Evolutionary conservation across 2,329 filamentous ascomycete genomes (phyloP), one percentile per base, ranked within the genome.

Genomic region (Ascomycota sp.): DNA sequence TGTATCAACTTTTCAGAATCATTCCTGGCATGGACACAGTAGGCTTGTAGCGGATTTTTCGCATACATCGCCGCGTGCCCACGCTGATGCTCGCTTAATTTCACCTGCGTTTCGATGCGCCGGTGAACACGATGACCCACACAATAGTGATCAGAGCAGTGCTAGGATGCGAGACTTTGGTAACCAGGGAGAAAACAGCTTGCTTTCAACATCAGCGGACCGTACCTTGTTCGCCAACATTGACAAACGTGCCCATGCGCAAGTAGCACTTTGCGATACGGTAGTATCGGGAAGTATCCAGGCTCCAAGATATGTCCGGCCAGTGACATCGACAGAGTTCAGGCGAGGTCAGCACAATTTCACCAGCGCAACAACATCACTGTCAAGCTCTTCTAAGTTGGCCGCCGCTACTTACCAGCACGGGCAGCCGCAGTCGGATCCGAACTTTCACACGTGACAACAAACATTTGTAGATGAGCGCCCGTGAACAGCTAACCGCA

Each of bases 241-340:
- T 8, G 72, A 80, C 43, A 71, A 75, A 38, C 72, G 76, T 35
- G 65, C 65, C 3, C 63, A 63, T 25, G 60, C 78, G 1, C 70
- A 67, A 37, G 59, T 82, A 3, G 68, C 66, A 4, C 41, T 81
- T 19, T 77, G 64, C 44, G 68, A 62, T 4, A 61, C 70, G 1
- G 54, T 64, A 15, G 75, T 65, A 1, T 62, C 72, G 4, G 77
- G 76, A 33, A 70, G 45, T 46, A 60, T 59, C 39, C 70, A 58
- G 41, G 36, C 39, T 28, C 65, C 45, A 38, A 62, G 40, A 34
- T 59, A 45, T 38, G 60, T 48, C 7, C 59, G 60, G 8, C 55
- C 63, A 11, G 53, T 61, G 28, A 50, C 55, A 21, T 63, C 63
- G 0, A 45, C 55, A 5, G 58, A 61, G 22, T 35, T 55, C 4